Evolutionary conservation across 2,329 filamentous ascomycete genomes (phyloP).

Genomic region (Fusarium nygamai): DNA sequence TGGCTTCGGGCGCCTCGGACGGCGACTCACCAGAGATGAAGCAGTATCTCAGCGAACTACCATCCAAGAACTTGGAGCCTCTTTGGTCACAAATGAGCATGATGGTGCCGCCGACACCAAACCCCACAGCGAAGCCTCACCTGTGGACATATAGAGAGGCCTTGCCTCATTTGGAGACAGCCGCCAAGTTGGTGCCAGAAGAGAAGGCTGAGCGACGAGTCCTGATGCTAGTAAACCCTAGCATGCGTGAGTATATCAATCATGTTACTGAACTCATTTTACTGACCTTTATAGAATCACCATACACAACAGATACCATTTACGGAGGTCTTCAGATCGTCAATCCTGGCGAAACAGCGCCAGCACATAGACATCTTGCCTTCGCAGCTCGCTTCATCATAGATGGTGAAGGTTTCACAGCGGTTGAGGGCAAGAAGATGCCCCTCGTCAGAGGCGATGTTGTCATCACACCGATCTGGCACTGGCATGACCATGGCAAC

Average conservation of each 20-base stretch:
- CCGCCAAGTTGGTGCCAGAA: slow-evolving; percentile 50
- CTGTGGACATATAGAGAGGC: slow-evolving; percentile 52
- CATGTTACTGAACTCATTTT: rapidly evolving
- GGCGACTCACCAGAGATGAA: slow-evolving; percentile 41
- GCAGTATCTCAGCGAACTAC: slow-evolving; percentile 44
- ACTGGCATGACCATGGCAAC: slow-evolving; percentile 70
- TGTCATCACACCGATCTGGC: slow-evolving; percentile 66
- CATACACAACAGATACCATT: slow-evolving; percentile 60
- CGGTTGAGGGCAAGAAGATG: slow-evolving; percentile 64
- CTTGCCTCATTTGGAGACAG: slow-evolving; percentile 48
- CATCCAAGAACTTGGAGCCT: slow-evolving; percentile 50
- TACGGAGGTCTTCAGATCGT: slow-evolving; percentile 67
- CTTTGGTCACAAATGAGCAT: slow-evolving; percentile 60
- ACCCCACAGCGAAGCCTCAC: slow-evolving; percentile 53
- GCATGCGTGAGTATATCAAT: slow-evolving; percentile 52
- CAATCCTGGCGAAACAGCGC: slow-evolving; percentile 64
- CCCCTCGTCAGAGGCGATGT: slow-evolving; percentile 63
- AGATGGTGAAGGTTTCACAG: slow-evolving; percentile 66
- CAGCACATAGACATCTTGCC: slow-evolving; percentile 65
- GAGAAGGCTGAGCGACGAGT: slow-evolving; percentile 55
- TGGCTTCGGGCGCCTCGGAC: slow-evolving; percentile 1
- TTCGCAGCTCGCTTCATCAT: slow-evolving; percentile 68
- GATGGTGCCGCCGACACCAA: slow-evolving; percentile 58
- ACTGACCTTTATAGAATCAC: slow-evolving; percentile 51
- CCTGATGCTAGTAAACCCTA: slow-evolving; percentile 57